Percentiles rank a stretch among this genome's conserved stretches.
These are phyloP conservation scores for Vinca minor DNA, from an alignment of 257 asterid species.

Conservation along the genomic window DNA sequence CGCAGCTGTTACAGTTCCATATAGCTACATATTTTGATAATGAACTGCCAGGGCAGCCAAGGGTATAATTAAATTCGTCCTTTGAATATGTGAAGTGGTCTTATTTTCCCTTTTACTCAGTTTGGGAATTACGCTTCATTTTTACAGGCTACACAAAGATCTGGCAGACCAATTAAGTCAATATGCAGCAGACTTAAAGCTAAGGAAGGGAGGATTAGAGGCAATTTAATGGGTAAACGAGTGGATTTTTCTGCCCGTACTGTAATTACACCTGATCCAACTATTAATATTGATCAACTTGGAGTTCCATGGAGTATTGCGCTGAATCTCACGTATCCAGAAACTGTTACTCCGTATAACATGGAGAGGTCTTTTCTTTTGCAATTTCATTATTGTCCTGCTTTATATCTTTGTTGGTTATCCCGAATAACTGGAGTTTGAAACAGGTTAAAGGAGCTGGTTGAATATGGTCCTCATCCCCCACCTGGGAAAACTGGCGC, in stretches of 20 bases:
- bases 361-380: conserved; percentile 66
- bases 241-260: conserved; percentile 99
- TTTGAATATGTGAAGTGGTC: background rate
- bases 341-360: conserved; percentile 97
- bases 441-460: conserved; percentile 91
- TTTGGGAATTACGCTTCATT: conserved; percentile 5
- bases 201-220: conserved; percentile 96
- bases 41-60: conserved; percentile 96
- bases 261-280: conserved; percentile 98
- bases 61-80: conserved; percentile 45
- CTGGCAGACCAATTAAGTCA: conserved; percentile 96
- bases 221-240: conserved; percentile 97
- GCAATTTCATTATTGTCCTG: background rate
- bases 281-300: conserved; percentile 88
- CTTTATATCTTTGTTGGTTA: conserved; percentile 5
- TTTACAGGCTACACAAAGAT: conserved; percentile 91
- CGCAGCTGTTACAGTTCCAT: conserved; percentile 93
- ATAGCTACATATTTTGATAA: conserved; percentile 98
- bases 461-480: conserved; percentile 99
- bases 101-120: conserved; percentile 16
- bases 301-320: conserved; percentile 99
- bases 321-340: conserved; percentile 93
- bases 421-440: conserved; percentile 13
- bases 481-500: conserved; percentile 99
- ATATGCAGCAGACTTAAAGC: conserved; percentile 97